Percentiles rank a stretch among this genome's conserved stretches.
These are phyloP conservation scores for Sporothrix inflata DNA, from an alignment of 2,329 filamentous ascomycete genomes.

Conservation along the genomic window DNA sequence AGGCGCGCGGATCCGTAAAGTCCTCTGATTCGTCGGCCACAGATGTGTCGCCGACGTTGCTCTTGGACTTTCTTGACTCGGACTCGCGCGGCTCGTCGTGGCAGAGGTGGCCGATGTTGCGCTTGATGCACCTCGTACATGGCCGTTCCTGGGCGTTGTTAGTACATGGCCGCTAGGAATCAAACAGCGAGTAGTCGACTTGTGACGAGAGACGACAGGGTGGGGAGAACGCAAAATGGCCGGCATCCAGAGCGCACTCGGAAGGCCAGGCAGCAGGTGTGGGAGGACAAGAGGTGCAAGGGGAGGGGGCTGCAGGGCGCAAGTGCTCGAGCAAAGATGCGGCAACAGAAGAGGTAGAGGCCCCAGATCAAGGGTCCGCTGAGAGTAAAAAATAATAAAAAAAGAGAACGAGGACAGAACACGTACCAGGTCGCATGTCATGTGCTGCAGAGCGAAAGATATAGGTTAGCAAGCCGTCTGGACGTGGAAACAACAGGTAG, in stretches of 20 bases:
- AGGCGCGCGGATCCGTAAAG: conserved; percentile 57
- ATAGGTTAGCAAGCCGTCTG: conserved; percentile 24
- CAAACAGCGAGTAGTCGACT: neutral
- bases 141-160: conserved; percentile 73
- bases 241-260: neutral
- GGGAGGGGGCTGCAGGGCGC: conserved; percentile 8
- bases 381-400: neutral
- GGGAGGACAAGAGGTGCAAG: conserved; percentile 30
- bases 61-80: conserved; percentile 78
- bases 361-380: neutral
- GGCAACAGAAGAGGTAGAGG: neutral
- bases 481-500: conserved; percentile 29
- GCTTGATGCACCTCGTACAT: conserved; percentile 96
- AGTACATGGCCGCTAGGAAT: conserved; percentile 28
- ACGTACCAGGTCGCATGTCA: conserved; percentile 90
- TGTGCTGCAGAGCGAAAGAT: conserved; percentile 64
- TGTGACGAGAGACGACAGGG: neutral
- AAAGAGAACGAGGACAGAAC: conserved; percentile 35
- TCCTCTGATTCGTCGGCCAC: conserved; percentile 64
- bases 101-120: conserved; percentile 97
- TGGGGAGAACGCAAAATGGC: conserved; percentile 37
- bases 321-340: conserved; percentile 16
- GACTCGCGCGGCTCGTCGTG: conserved; percentile 95
- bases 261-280: conserved; percentile 24
- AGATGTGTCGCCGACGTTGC: conserved; percentile 58